A percentile compares a stretch with the other conserved stretches of the same genome.
Evolutionary conservation across 225 moss, liverwort and hornwort species (phyloP).

Genomic region (Antitrichia curtipendula): DNA sequence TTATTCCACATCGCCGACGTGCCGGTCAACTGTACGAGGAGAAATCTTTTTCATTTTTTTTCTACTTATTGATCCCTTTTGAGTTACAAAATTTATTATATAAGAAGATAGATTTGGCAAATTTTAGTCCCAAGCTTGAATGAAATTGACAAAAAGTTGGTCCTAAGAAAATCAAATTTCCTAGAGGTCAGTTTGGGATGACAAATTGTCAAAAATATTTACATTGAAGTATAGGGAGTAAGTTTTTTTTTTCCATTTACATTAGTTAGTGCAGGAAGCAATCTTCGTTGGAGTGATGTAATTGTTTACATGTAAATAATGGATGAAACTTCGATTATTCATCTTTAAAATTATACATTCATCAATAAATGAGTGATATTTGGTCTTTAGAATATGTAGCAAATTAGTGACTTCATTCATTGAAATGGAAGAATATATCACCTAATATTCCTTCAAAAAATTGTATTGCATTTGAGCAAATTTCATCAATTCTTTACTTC

Average conservation of each 20-base stretch:
- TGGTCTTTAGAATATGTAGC: neutral
- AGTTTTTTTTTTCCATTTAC: neutral
- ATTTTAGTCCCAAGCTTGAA: neutral
- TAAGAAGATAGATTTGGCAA: neutral
- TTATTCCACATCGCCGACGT: neutral
- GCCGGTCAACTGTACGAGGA: neutral
- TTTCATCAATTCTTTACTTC: too few species aligned
- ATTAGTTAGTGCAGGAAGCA: rapidly evolving
- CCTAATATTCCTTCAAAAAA: neutral
- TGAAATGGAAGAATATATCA: neutral
- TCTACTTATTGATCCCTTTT: neutral
- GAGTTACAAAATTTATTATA: neutral
- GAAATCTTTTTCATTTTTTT: neutral
- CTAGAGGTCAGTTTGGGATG: rapidly evolving
- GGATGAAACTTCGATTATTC: neutral
- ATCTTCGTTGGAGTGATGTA: neutral
- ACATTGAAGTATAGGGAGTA: neutral
- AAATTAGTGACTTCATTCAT: neutral
- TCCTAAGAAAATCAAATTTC: neutral
- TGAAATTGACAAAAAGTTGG: neutral
- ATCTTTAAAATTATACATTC: neutral
- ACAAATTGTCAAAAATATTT: neutral
- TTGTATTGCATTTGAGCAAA: rapidly evolving
- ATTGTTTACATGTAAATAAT: neutral
- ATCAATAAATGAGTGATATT: neutral